Conservation (phyloP, 768 basidiomycete genomes). For the Suillus subaureus region DNA sequence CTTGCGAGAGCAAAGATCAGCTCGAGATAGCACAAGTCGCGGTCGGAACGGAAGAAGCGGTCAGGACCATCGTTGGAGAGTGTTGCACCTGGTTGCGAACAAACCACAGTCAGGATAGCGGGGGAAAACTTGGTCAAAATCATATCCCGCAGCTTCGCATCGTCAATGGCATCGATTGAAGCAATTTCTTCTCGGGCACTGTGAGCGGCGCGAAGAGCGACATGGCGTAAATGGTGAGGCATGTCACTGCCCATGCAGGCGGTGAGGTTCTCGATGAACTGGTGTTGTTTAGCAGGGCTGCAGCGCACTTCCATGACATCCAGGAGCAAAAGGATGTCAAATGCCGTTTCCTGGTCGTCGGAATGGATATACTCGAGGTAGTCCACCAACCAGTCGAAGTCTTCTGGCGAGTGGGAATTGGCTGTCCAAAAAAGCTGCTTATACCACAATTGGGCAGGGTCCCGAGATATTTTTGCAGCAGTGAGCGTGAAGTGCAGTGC, state of each 20-base stretch:
- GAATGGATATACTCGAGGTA: neutral
- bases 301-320: neutral
- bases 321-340: neutral
- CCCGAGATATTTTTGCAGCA: neutral
- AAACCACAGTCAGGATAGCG: neutral
- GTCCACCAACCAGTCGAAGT: neutral
- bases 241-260: neutral
- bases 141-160: neutral
- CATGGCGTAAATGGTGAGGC: neutral
- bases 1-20: neutral
- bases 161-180: neutral
- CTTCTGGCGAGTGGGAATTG: neutral
- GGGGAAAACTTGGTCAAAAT: neutral
- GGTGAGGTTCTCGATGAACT: neutral
- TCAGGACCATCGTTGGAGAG: neutral
- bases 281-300: neutral
- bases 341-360: neutral
- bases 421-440: neutral
- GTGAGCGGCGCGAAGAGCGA: neutral
- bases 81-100: neutral
- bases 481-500: neutral
- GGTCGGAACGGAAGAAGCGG: rapidly evolving
- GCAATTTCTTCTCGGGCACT: neutral
- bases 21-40: neutral
- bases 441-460: neutral